Evolutionary conservation across 495 filamentous ascomycete species (phyloP), one percentile per base, ranked within the genome.

Genomic region (Aspergillus campestris): DNA sequence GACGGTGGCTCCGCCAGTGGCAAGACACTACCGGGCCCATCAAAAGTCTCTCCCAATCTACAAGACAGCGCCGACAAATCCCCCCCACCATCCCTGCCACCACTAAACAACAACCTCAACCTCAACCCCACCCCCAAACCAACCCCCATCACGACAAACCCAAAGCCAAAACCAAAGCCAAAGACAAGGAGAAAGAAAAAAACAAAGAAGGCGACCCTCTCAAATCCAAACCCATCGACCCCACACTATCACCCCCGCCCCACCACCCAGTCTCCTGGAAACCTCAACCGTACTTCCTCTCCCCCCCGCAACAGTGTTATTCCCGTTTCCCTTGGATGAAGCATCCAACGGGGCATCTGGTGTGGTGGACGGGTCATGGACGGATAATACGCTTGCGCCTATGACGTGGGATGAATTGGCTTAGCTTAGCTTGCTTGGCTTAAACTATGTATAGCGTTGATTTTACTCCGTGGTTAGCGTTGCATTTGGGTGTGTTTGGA

Each of bases 1-100:
- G 68, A 80, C 12, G 70, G 68, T 5, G 70, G 70, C 14, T 66
- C 67, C 37, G 65, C 70, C 28, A 68, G 59, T 18, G 65, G 63
- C 31, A 63, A 64, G n/a, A 45, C 47, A 8, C 12, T 59, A 9
- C 51, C 47, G 8, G 42, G 42, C 18, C 40, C 48, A 40, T 30
- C 24, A 15, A 35, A 47, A 38, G 47, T 27, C 31, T 32, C 38
- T 13, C 5, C 15, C 7, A 24, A 4, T 24, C 14, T 47, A 3
- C 51, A 45, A 40, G 45, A 49, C 18, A 24, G 18, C 18, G 18
- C 18, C 18, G 18, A 24, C 18, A 24, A 24, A 4, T 24, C 18
- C 18, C 18, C 18, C 1, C 18, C 18, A 24, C 18, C 18, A 24
- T 24, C 18, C 1, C 18, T 24, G 4, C 18, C 18, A 24, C 18